Evolutionary conservation across 257 asterid genomes (phyloP).

Genomic region (Nicotiana sylvestris): DNA sequence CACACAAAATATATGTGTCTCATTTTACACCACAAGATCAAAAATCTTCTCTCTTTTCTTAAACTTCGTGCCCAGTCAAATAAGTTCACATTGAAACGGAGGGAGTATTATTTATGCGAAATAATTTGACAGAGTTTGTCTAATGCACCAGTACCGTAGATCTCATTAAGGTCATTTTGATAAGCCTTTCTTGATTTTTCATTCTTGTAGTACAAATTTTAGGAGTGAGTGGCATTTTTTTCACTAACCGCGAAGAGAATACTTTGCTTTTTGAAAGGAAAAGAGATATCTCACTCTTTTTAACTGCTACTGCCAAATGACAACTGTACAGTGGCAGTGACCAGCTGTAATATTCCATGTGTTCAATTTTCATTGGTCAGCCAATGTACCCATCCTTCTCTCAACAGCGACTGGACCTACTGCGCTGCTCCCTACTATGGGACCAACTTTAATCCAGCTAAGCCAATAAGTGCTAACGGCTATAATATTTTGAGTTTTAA

Average conservation of each 20-base stretch:
- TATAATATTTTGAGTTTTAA: constrained; percentile 16
- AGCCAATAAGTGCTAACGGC: constrained; percentile 38
- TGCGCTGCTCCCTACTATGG: constrained; percentile 23
- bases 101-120: too few species aligned
- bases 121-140: too few species aligned
- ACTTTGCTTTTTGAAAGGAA: constrained; percentile 2
- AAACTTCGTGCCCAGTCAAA: too few species aligned
- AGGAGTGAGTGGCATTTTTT: not conserved
- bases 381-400: constrained; percentile 23
- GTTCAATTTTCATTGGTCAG: constrained; percentile 17
- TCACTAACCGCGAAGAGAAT: not conserved
- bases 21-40: too few species aligned
- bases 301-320: constrained; percentile 36
- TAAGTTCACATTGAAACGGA: too few species aligned
- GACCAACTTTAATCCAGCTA: constrained; percentile 38
- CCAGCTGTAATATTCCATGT: constrained; percentile 65
- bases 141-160: too few species aligned
- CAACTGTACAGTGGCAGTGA: constrained; percentile 42
- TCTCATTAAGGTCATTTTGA: too few species aligned
- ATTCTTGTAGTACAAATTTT: not conserved
- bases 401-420: constrained; percentile 49
- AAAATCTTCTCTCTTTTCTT: too few species aligned
- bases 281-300: constrained; percentile 4
- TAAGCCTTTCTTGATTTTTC: too few species aligned
- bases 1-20: too few species aligned